Base-by-base conservation (phyloP, 495 filamentous ascomycete genomes). In the Aspergillus incahuasiensis region DNA sequence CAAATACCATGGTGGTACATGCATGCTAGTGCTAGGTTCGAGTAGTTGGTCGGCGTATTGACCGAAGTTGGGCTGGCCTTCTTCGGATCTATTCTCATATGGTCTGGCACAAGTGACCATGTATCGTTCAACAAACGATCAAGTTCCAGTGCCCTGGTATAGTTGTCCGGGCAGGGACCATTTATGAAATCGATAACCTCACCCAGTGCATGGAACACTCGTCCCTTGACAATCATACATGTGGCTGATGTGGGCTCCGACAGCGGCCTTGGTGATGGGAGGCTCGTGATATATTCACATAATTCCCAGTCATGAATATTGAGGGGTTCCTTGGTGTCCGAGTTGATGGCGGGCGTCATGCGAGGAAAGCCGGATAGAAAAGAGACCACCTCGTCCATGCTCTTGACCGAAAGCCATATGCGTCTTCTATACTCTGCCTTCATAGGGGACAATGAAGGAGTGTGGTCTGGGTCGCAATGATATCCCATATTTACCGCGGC, bases 341-440 rank as follows among this genome's bases (percentile, higher is more conserved):
- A 62, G 16, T 72, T 64, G 1, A 56, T 54, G 5, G 58, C 59
- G 34, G 65, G 65, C 6, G 72, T 34, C 43, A 69, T 58, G 16
- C 62, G 66, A 5, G 75, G 74, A 1, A 80, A 57, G 1, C 74
- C 74, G 56, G 71, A 66, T 16, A 75, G 59, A 50, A 64, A 64
- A 3, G 74, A 73, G 18, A 76, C 61, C 11, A 78, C 57, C 13
- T 79, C 59, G 56, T 86, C 82, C 40, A 82, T 59, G 54, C 79
- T 75, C 11, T 70, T 38, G 1, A 81, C 71, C 4, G 75, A 59
- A 54, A 76, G 65, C 82, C 82, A 84, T 32, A 79, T 57, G 15
- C 82, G 71, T 13, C 81, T 69, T 16, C 82, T 69, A 67, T 83
- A 81, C 62, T 86, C 81, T 5, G 74, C 79, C 22, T 79, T 66